These are phyloP conservation scores for Trichosporon inkin DNA, from an alignment of 1,284 basidiomycete genomes.

Conservation along the genomic window DNA sequence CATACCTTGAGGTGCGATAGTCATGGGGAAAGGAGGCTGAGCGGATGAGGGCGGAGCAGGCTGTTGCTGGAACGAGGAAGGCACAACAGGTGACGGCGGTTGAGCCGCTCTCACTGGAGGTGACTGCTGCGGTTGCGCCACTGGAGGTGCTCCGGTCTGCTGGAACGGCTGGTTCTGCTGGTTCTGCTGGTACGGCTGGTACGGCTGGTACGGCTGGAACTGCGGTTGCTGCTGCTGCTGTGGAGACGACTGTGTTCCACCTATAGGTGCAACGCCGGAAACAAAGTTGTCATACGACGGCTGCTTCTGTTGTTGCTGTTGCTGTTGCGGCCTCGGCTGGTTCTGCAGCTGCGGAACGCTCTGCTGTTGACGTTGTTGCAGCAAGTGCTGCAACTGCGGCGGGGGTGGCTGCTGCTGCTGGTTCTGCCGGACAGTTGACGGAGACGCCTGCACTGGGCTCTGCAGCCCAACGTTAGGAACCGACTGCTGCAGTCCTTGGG, in stretches of 20 bases:
- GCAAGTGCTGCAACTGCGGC: not conserved
- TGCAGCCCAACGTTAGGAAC: not conserved
- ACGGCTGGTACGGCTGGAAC: not conserved
- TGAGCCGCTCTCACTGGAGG: not conserved
- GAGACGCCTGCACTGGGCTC: not conserved
- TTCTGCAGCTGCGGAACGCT: conserved; percentile 7
- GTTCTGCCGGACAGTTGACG: not conserved
- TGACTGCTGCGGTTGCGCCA: not conserved
- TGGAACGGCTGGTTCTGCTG: conserved; percentile 16
- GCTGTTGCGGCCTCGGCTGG: not conserved
- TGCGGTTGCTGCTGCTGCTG: conserved; percentile 11
- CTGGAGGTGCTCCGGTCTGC: conserved; percentile 13
- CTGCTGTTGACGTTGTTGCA: conserved; percentile 8
- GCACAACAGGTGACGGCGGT: not conserved
- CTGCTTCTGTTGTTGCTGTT: not conserved
- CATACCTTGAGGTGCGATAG: not conserved
- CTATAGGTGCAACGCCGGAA: not conserved
- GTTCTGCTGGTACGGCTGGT: conserved; percentile 12
- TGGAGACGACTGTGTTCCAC: not conserved
- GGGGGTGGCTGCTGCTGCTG: conserved; percentile 5
- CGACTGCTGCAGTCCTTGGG: not conserved
- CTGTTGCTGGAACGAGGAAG: not conserved
- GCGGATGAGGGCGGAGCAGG: too few species aligned
- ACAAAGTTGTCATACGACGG: not conserved
- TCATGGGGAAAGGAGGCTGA: not conserved